Evolutionary conservation across 2,329 filamentous ascomycete species (phyloP), one percentile per base, ranked within the genome.

Genomic region (Zymoseptoria crescenta): DNA sequence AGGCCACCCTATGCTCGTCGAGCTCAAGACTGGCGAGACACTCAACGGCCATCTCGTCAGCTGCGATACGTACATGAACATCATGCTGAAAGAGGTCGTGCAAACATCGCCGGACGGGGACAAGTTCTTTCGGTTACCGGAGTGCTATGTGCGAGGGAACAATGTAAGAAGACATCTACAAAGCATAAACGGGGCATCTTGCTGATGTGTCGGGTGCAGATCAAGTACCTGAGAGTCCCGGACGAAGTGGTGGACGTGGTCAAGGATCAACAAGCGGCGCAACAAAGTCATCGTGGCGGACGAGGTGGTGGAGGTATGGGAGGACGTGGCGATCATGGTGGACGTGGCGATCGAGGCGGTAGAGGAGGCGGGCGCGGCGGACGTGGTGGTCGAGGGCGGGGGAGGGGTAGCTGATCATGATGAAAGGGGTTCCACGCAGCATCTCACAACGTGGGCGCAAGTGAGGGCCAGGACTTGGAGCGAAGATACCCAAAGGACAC

Each of bases 1-100:
- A 80, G 94, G 94, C 82, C 91, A 96, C 74, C 93, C 94, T 3
- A 97, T 96, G 88, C 87, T 96, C 59, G 92, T 96, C 66, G 92
- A 96, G 80, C 87, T 96, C 66, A 96, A 96, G 81, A 96, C 93
- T 72, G 92, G 92, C 78, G 92, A 99, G 77, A 97, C 94, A 0
- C 83, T 99, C 62, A 99, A 97, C 77, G 94, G 94, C 64, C 91
- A 96, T 72, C 81, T 99, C 60, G 88, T 96, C 74, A 91, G 88
- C 75, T 99, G 93, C 85, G 94, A 99, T 75, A 99, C 93, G 54
- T 99, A 94, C 91, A 99, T 99, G 94, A 99, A 99, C 78, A 80
- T 99, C 68, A 97, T 93, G 1, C 78, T 99, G 66, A 96, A 94
- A 76, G 94, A 97, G 75, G 95, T 99, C 21, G 90, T 97, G 41